phyloP scores from a whole-genome alignment of 73 alveolate genomes.

The Symbiodinium pilosum region DNA sequence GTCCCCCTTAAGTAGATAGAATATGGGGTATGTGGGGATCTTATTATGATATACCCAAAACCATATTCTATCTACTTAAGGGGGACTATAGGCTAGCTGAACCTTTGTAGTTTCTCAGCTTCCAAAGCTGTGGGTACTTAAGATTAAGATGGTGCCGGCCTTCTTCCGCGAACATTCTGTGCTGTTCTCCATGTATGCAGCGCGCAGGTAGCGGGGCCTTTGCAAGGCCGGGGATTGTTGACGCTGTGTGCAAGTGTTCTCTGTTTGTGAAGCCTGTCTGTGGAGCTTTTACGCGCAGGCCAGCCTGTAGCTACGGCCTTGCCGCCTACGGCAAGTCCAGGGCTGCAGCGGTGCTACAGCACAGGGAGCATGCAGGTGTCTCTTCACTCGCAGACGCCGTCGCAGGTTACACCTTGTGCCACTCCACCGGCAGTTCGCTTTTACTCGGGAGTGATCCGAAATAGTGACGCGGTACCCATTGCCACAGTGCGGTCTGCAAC shows the following conservation, averaged over 20 bases:
- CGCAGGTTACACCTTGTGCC: not conserved
- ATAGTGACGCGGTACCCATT: not conserved
- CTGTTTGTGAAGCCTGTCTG: not conserved
- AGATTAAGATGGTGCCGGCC: too few relatives aligned
- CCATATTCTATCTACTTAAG: too few relatives aligned
- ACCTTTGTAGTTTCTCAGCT: too few relatives aligned
- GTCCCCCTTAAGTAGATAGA: too few relatives aligned
- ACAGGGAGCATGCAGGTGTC: slow-evolving; percentile 38
- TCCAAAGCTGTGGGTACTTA: too few relatives aligned
- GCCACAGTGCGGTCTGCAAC: not conserved
- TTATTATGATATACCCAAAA: too few relatives aligned
- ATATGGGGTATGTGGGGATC: too few relatives aligned
- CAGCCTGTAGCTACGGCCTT: not conserved
- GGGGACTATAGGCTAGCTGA: too few relatives aligned
- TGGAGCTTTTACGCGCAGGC: too few relatives aligned
- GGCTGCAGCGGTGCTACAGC: slow-evolving; percentile 72
- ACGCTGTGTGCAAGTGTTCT: not conserved
- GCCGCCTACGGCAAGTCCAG: slow-evolving; percentile 17
- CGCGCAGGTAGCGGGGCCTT: not conserved
- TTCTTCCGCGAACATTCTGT: too few relatives aligned
- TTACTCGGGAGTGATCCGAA: not conserved
- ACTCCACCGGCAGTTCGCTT: not conserved
- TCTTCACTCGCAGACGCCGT: not conserved
- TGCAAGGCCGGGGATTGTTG: not conserved
- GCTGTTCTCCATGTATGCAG: too few relatives aligned